Conservation (phyloP, 768 basidiomycete species). For the Agrocybe pediades region DNA sequence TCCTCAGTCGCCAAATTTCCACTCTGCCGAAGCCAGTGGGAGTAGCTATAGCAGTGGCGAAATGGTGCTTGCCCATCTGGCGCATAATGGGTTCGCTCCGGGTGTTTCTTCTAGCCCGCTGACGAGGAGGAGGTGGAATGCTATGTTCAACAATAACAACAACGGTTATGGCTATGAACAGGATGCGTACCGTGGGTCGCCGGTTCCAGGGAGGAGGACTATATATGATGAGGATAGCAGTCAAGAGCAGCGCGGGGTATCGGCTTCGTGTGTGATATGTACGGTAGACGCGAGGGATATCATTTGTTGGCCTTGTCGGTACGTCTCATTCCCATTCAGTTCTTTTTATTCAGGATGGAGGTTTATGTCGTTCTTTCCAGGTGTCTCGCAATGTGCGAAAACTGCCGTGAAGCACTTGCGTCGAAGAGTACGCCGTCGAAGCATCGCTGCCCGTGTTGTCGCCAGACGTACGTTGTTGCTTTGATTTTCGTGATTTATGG, state of each 20-base stretch:
- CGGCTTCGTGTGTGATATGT: constrained; percentile 66
- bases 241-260: constrained; percentile 12
- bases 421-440: constrained; percentile 55
- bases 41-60: constrained; percentile 11
- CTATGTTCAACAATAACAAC: constrained; percentile 9
- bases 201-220: constrained; percentile 11
- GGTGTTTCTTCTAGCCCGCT: constrained; percentile 17
- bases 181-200: constrained; percentile 2
- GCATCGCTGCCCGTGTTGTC: constrained; percentile 70
- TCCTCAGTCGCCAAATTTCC: constrained; percentile 28
- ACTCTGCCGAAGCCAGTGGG: constrained; percentile 31
- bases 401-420: constrained; percentile 62
- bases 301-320: constrained; percentile 89
- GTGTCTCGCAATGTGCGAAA: constrained; percentile 66
- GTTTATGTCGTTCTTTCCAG: constrained; percentile 22
- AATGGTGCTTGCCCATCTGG: constrained; percentile 28
- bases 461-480: constrained; percentile 41
- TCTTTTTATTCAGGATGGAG: neutral
- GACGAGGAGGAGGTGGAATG: constrained; percentile 24
- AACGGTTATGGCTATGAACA: too few species aligned
- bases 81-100: constrained; percentile 14
- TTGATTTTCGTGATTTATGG: constrained; percentile 6
- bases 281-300: constrained; percentile 67
- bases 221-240: neutral
- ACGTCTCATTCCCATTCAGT: constrained; percentile 15